Percentiles rank a stretch among this genome's conserved stretches.
phyloP scores from a whole-genome alignment of 139 green algal species.

The Chlorella sorokiniana region DNA sequence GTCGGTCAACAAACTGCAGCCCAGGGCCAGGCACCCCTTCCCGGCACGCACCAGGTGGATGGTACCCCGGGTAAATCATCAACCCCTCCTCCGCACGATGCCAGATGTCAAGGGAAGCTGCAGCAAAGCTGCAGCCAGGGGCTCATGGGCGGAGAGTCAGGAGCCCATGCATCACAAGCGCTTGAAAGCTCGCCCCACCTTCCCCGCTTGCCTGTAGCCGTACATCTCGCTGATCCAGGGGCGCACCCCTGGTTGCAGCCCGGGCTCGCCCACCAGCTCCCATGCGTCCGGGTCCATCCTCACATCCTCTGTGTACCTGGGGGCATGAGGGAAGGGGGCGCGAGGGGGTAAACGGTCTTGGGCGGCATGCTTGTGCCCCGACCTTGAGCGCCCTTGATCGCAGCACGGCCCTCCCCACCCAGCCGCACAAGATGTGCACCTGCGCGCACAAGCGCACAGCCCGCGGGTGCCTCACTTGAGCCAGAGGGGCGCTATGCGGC shows the following conservation, averaged over 20 bases:
- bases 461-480: slow-evolving; percentile 51
- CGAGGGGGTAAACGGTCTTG: not conserved
- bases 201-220: too few relatives aligned
- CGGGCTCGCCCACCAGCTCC: slow-evolving; percentile 49
- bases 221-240: slow-evolving; percentile 47
- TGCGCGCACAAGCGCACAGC: not conserved
- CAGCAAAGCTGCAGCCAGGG: slow-evolving; percentile 82
- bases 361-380: too few relatives aligned
- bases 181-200: too few relatives aligned
- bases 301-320: slow-evolving; percentile 49
- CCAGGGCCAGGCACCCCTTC: not conserved
- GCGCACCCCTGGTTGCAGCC: slow-evolving; percentile 32
- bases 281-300: slow-evolving; percentile 48
- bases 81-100: slow-evolving; percentile 68
- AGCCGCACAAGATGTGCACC: too few relatives aligned
- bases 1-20: not conserved
- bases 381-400: not conserved
- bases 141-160: too few relatives aligned
- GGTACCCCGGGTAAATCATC: slow-evolving; percentile 86
- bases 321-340: not conserved
- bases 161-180: too few relatives aligned
- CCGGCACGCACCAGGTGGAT: not conserved
- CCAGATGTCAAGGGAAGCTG: slow-evolving; percentile 72
- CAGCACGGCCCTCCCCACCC: too few relatives aligned
- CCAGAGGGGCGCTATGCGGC: slow-evolving; percentile 73